Conservation (phyloP, 495 filamentous ascomycete species). For the Cercophora sp. region DNA sequence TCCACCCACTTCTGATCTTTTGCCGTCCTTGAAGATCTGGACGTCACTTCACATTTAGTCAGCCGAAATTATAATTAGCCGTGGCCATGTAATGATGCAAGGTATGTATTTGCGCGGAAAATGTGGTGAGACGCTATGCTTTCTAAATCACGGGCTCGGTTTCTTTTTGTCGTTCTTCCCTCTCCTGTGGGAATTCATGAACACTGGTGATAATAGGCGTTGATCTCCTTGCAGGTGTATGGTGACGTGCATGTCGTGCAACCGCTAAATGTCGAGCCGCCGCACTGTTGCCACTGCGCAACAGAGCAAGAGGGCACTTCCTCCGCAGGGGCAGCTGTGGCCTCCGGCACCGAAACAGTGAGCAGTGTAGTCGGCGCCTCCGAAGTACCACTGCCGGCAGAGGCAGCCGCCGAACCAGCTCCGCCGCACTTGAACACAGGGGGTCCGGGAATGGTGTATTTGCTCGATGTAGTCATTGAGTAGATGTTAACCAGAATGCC, state of each 20-base stretch:
- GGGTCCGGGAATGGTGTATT: slow-evolving; percentile 35
- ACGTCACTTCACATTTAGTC: no score
- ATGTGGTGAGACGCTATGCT: no score
- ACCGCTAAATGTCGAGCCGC: slow-evolving; percentile 46
- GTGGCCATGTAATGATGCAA: no score
- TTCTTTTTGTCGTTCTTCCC: no score
- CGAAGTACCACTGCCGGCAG: slow-evolving; percentile 22
- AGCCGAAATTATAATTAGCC: no score
- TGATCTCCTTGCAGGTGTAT: slow-evolving; percentile 39
- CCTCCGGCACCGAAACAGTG: slow-evolving; percentile 6
- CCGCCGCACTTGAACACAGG: slow-evolving; percentile 28
- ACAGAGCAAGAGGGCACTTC: slow-evolving; percentile 14
- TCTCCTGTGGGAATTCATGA: slow-evolving; percentile 14
- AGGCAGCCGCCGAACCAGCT: slow-evolving; percentile 14
- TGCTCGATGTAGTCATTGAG: slow-evolving; percentile 25
- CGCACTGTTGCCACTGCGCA: slow-evolving; percentile 46
- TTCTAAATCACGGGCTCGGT: no score
- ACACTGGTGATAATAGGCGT: slow-evolving; percentile 46
- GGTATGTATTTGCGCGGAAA: no score
- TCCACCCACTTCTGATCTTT: no score
- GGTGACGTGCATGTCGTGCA: slow-evolving; percentile 40
- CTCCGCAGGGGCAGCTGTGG: slow-evolving; percentile 1
- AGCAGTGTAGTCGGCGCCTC: slow-evolving; percentile 26
- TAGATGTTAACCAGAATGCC: slow-evolving; percentile 39
- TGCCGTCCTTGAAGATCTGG: no score